A percentile compares a stretch with the other conserved stretches of the same genome.
phyloP scores from a whole-genome alignment of 164 flowering plant genomes.

The Cinnamomum micranthum region DNA sequence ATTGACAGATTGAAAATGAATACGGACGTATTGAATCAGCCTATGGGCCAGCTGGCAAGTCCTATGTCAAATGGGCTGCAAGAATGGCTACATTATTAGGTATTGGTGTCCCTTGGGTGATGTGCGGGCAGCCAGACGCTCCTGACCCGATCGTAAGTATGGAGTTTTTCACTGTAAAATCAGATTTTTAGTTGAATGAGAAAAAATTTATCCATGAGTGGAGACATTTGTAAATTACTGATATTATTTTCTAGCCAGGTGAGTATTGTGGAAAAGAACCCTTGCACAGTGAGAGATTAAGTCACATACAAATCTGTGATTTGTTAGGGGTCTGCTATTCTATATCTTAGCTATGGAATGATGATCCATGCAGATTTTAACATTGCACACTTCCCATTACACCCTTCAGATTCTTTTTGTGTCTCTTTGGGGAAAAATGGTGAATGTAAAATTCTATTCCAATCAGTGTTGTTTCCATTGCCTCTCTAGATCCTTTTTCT shows the following conservation, averaged over 20 bases:
- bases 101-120: conserved; percentile 99
- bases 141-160: conserved; percentile 83
- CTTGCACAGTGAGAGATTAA: neutral
- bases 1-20: conserved; percentile 87
- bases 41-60: conserved; percentile 65
- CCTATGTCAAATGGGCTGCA: conserved; percentile 86
- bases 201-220: neutral
- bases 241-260: too few relatives aligned
- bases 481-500: neutral
- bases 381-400: too few relatives aligned
- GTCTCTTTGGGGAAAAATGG: neutral
- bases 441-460: neutral
- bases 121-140: conserved; percentile 96
- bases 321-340: too few relatives aligned
- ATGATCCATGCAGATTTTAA: too few relatives aligned
- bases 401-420: too few relatives aligned
- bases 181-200: neutral
- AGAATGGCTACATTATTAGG: conserved; percentile 75
- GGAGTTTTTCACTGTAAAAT: neutral
- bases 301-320: neutral
- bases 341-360: too few relatives aligned
- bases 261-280: too few relatives aligned
- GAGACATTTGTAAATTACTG: neutral
- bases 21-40: conserved; percentile 68
- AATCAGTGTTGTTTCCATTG: neutral